Percentiles rank a stretch among this genome's conserved stretches.
Evolutionary conservation across 176 grass and related monocot genomes (phyloP).

Genomic region (Carex myosuroides): DNA sequence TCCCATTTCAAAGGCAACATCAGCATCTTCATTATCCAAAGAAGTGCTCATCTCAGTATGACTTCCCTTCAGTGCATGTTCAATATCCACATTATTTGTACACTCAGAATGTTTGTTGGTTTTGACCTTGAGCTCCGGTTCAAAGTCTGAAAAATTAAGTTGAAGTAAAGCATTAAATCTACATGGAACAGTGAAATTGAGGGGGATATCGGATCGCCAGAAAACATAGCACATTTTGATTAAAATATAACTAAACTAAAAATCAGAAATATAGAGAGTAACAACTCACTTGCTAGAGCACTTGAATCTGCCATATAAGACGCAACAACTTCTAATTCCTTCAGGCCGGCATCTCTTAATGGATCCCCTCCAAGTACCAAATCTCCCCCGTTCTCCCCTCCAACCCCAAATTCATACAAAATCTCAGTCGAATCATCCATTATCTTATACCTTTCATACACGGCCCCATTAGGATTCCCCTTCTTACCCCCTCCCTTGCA

Average conservation of each 20-base stretch:
- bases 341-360: conserved; percentile 3
- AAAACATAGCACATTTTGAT: background rate
- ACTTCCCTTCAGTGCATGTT: conserved; percentile 41
- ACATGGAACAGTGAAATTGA: background rate
- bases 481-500: conserved; percentile 42
- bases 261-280: background rate
- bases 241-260: background rate
- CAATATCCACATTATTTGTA: conserved; percentile 39
- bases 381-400: conserved; percentile 30
- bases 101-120: conserved; percentile 10
- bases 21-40: conserved; percentile 35
- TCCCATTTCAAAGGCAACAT: conserved; percentile 37
- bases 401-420: conserved; percentile 58
- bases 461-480: conserved; percentile 39
- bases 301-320: conserved; percentile 47
- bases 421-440: conserved; percentile 83
- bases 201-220: background rate
- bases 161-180: conserved; percentile 13
- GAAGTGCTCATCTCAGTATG: conserved; percentile 35
- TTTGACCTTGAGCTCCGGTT: conserved; percentile 9
- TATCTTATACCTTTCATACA: conserved; percentile 89
- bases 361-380: conserved; percentile 32
- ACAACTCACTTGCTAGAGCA: conserved; percentile 33
- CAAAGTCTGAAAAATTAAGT: conserved; percentile 29
- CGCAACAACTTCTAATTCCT: conserved; percentile 25